phyloP scores from a whole-genome alignment of 352 stramenopile genomes.

The Peronospora belbahrii region DNA sequence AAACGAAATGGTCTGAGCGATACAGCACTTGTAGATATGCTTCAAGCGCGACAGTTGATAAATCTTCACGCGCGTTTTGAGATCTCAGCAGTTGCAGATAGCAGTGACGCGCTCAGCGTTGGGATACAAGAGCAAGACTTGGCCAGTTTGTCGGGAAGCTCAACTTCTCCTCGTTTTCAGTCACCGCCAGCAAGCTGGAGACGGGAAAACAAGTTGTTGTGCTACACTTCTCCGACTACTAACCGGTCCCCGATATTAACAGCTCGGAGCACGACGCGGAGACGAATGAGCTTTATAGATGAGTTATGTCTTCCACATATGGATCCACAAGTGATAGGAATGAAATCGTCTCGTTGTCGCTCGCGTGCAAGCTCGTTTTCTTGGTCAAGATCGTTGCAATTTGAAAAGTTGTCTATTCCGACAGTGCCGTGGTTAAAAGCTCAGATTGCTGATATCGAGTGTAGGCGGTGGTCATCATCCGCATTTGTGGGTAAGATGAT shows the following conservation, averaged over 20 bases:
- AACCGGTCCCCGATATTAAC: slow-evolving; percentile 10
- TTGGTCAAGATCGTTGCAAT: slow-evolving; percentile 33
- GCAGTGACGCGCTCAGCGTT: slow-evolving; percentile 1
- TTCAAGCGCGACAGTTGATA: slow-evolving; percentile 72
- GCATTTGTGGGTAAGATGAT: slow-evolving; percentile 86
- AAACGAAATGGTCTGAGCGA: slow-evolving; percentile 76
- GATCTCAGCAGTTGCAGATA: slow-evolving; percentile 31
- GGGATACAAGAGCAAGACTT: slow-evolving; percentile 5
- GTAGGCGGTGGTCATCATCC: slow-evolving; percentile 73
- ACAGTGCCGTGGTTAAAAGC: slow-evolving; percentile 61
- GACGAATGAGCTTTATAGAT: slow-evolving; percentile 57
- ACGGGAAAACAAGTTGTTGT: slow-evolving; percentile 13
- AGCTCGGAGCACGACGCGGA: slow-evolving; percentile 31
- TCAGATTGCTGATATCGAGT: slow-evolving; percentile 84
- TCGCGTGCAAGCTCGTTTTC: slow-evolving; percentile 32
- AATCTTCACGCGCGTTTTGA: slow-evolving; percentile 69
- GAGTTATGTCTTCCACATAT: slow-evolving; percentile 18
- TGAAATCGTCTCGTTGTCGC: slow-evolving; percentile 20
- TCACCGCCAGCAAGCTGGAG: slow-evolving; percentile 19
- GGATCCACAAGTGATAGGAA: slow-evolving; percentile 15
- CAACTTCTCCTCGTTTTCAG: slow-evolving; percentile 26
- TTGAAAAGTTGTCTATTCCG: slow-evolving; percentile 29
- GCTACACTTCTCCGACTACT: slow-evolving; percentile 16
- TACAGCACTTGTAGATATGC: slow-evolving; percentile 79
- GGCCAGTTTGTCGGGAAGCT: slow-evolving; percentile 1